Evolutionary conservation across 2,329 filamentous ascomycete genomes (phyloP), one percentile per base, ranked within the genome.

Genomic region (Beauveria asiatica): DNA sequence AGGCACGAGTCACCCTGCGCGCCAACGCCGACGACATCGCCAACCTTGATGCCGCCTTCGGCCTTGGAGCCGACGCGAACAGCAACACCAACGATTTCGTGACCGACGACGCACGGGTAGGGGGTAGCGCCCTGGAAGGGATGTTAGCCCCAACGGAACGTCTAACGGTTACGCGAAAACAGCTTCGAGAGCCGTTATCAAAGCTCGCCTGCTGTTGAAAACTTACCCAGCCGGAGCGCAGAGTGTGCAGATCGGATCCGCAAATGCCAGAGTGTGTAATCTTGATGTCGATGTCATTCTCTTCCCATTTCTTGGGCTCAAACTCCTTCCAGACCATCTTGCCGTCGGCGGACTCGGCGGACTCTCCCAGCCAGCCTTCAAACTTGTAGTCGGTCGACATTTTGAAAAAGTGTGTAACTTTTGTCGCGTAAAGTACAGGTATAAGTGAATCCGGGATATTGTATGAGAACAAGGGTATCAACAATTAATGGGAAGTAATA

Each of bases 261-360:
- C 85, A 88, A 64, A 88, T 80, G 62, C 85, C 85, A 67, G 84
- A 87, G 73, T 87, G 84, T 3, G 82, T 81, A 64, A 89, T 74
- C 67, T 82, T 76, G 65, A 89, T 85, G 67, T 88, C 85, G 58
- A 89, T 72, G 63, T 88, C 84, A 27, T 78, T 81, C 68, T 88
- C 85, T 49, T 84, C 80, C 80, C 83, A 88, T n/a, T 74, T 72
- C 75, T 88, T 88, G 42, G 84, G 84, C 70, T 84, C 76, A 59
- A 80, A 87, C 60, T 80, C 72, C 45, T 73, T 74, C 80, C 80
- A 83, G 37, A 74, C 68, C 80, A 83, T 82, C 57, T 82, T 80
- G 57, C 80, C 80, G 5, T 81, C 68, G 62, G 68, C 73, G 21
- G 76, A 68, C 2, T 72, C 70, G 13, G 72, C 65, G 60, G 72